Conservation (phyloP, 257 asterid species). For the Solanum pinnatisectum region DNA sequence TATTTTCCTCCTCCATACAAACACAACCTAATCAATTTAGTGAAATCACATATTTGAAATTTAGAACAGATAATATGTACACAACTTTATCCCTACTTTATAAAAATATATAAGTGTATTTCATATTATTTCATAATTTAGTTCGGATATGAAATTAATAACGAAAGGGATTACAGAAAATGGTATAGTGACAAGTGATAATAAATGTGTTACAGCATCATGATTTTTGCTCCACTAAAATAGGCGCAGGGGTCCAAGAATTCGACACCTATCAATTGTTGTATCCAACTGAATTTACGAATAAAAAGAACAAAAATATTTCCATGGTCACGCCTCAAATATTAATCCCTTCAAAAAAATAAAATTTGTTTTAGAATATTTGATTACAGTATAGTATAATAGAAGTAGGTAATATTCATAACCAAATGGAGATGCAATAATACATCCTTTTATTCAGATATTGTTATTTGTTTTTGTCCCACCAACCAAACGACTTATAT, state of each 20-base stretch:
- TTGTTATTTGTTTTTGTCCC: neutral
- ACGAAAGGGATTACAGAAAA: neutral
- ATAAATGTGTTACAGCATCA: neutral
- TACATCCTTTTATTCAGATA: no score
- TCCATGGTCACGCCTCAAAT: neutral
- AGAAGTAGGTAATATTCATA: neutral
- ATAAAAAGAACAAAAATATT: neutral
- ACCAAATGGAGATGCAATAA: neutral
- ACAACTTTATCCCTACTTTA: neutral
- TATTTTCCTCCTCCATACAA: neutral
- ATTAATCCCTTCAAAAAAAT: neutral
- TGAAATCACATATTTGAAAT: neutral
- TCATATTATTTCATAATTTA: neutral
- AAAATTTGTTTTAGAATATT: no score
- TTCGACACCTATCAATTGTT: neutral
- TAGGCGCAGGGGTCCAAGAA: neutral
- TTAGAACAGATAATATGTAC: neutral
- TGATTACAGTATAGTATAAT: neutral
- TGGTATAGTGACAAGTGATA: neutral
- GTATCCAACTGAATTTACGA: neutral
- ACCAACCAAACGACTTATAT: neutral
- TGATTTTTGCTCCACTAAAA: neutral
- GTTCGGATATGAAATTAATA: neutral
- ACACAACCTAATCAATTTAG: neutral
- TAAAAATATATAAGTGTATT: neutral